Conservation (phyloP, 2,329 filamentous ascomycete species). For the Neonectria magnoliae region DNA sequence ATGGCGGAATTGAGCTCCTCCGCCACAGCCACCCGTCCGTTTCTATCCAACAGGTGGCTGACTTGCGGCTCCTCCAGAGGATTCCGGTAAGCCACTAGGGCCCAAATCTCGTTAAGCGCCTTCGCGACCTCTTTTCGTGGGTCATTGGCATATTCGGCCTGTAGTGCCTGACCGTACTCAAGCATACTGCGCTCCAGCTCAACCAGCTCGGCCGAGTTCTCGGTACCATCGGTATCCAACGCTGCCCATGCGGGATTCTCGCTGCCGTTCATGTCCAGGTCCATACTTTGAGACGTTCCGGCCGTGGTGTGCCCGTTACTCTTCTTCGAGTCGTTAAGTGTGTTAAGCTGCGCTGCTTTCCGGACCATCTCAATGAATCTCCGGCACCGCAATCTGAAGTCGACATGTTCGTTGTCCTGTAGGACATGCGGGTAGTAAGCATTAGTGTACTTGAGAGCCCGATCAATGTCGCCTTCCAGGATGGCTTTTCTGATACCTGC, state of each 20-base stretch:
- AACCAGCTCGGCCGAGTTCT: constrained; percentile 47
- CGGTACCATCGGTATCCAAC: constrained; percentile 58
- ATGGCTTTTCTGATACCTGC: constrained; percentile 87
- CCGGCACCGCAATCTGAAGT: constrained; percentile 87
- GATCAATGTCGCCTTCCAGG: constrained; percentile 91
- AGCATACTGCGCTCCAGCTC: constrained; percentile 75
- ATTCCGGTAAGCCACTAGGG: constrained; percentile 86
- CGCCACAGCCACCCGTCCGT: constrained; percentile 80
- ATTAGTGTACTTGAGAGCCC: constrained; percentile 83
- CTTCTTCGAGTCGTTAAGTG: constrained; percentile 56
- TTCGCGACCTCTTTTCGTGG: constrained; percentile 75
- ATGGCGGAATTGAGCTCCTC: constrained; percentile 96
- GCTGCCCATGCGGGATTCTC: constrained; percentile 51
- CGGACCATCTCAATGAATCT: constrained; percentile 97
- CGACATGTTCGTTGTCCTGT: constrained; percentile 80
- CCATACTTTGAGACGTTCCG: constrained; percentile 61
- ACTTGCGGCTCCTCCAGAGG: constrained; percentile 79
- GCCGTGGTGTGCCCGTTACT: constrained; percentile 53
- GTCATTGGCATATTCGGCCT: constrained; percentile 80
- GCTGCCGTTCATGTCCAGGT: constrained; percentile 62
- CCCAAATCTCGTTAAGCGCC: constrained; percentile 85
- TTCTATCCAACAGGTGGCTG: constrained; percentile 79
- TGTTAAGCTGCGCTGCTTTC: constrained; percentile 72
- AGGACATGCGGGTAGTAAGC: constrained; percentile 84
- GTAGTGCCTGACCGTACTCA: constrained; percentile 80